phyloP scores from a whole-genome alignment of 208 protist genomes.

The Lotmaria passim region DNA sequence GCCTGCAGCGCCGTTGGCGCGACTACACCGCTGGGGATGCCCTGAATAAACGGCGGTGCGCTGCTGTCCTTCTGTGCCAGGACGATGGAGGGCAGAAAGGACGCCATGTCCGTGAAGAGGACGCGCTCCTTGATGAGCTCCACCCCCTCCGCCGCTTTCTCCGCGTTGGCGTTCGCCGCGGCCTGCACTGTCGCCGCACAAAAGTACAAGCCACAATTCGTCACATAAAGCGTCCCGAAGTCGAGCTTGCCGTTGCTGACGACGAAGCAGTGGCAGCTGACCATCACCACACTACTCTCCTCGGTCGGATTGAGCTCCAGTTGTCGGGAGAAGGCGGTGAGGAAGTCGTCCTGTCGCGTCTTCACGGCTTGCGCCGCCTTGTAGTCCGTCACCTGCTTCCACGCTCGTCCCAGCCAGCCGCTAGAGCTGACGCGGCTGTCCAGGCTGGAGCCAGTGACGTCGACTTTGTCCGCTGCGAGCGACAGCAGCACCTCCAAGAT shows the following conservation, averaged over 20 bases:
- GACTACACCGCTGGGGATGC: conserved; percentile 54
- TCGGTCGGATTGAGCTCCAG: conserved; percentile 45
- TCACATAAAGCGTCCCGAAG: conserved; percentile 50
- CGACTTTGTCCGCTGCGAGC: conserved; percentile 14
- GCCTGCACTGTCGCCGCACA: conserved; percentile 19
- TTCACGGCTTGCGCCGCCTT: conserved; percentile 14
- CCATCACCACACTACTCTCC: conserved; percentile 41
- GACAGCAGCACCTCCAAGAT: conserved; percentile 44
- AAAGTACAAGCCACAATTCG: conserved; percentile 61
- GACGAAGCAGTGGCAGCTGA: conserved; percentile 56
- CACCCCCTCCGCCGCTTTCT: conserved; percentile 15
- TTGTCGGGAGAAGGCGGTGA: conserved; percentile 54
- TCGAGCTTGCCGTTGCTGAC: conserved; percentile 44
- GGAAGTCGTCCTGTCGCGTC: conserved; percentile 43
- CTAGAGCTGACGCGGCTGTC: background rate
- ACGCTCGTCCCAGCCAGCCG: conserved; percentile 38
- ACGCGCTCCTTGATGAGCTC: conserved; percentile 59
- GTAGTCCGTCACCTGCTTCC: conserved; percentile 34
- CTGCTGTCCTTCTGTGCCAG: conserved; percentile 30
- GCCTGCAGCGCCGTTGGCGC: conserved; percentile 61
- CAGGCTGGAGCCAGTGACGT: conserved; percentile 14
- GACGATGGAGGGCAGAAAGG: conserved; percentile 58
- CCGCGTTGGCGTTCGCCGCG: conserved; percentile 3
- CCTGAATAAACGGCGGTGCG: conserved; percentile 38
- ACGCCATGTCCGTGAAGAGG: conserved; percentile 46